Conservation (phyloP, 257 asterid genomes). For the Jacaranda mimosifolia region DNA sequence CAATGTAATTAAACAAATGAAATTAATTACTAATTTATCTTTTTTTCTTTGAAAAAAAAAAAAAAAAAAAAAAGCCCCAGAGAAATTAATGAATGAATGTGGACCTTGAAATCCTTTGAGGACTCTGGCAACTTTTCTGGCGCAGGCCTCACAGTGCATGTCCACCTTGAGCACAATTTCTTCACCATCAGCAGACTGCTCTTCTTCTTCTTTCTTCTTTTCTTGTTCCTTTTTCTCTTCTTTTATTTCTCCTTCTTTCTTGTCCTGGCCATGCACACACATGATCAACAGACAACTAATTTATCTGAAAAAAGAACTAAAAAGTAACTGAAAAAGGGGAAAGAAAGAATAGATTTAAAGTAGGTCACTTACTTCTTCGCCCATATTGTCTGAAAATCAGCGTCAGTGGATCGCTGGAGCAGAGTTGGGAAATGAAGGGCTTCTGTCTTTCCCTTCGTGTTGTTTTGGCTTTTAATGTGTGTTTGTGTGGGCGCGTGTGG, state of each 20-base stretch:
- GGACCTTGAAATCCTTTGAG: constrained; percentile 59
- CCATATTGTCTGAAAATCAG: neutral
- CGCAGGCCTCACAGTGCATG: constrained; percentile 74
- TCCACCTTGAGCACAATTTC: constrained; percentile 68
- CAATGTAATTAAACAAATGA: neutral
- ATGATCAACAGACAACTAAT: neutral
- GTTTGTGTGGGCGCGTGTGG: neutral
- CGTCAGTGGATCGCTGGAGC: neutral
- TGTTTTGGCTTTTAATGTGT: neutral
- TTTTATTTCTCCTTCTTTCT: constrained; percentile 12
- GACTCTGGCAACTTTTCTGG: constrained; percentile 62
- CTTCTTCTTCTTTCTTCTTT: neutral
- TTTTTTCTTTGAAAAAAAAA: too few species aligned
- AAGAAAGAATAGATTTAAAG: too few species aligned
- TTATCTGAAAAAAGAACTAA: too few species aligned
- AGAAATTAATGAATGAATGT: neutral
- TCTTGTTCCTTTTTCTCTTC: constrained; percentile 1
- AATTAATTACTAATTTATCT: too few species aligned
- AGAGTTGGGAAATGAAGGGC: neutral
- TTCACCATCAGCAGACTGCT: constrained; percentile 39
- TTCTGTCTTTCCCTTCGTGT: neutral
- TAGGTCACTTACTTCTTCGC: too few species aligned
- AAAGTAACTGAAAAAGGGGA: too few species aligned
- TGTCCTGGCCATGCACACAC: neutral
- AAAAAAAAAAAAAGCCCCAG: neutral